Evolutionary conservation across 2,329 filamentous ascomycete genomes (phyloP).

Genomic region (Colletotrichum destructivum): DNA sequence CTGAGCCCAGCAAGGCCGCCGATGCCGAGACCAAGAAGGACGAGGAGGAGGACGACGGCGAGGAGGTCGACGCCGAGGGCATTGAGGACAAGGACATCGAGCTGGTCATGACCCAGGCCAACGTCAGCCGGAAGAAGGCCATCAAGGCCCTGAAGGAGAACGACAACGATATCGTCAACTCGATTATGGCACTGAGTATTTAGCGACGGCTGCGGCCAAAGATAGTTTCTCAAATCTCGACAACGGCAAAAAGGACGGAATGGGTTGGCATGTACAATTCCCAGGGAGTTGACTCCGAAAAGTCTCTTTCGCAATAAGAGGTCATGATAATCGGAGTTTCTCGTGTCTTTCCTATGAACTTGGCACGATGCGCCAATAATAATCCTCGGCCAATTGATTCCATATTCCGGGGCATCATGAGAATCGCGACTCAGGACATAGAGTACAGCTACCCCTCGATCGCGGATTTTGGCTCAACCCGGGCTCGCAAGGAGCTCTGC

Average conservation of each 20-base stretch:
- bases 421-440: not conserved
- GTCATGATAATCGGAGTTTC: constrained; percentile 37
- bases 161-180: constrained; percentile 99
- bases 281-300: constrained; percentile 41
- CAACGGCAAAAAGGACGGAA: constrained; percentile 43
- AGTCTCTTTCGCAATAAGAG: constrained; percentile 41
- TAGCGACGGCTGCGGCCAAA: constrained; percentile 56
- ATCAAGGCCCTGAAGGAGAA: constrained; percentile 99
- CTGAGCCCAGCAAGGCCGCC: constrained; percentile 75
- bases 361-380: not conserved
- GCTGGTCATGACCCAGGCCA: constrained; percentile 98
- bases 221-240: constrained; percentile 38
- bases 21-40: constrained; percentile 78
- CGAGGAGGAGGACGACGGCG: constrained; percentile 91
- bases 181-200: constrained; percentile 98
- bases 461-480: constrained; percentile 19
- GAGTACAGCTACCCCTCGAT: constrained; percentile 31
- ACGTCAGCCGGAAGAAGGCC: constrained; percentile 97
- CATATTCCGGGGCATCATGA: not conserved
- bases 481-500: constrained; percentile 30
- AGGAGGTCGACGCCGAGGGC: constrained; percentile 94
- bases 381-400: not conserved
- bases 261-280: constrained; percentile 47
- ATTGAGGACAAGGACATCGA: constrained; percentile 99
- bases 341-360: not conserved